These are phyloP conservation scores for Pleurotus tuber-regium DNA, from an alignment of 768 basidiomycete genomes.

Conservation along the genomic window DNA sequence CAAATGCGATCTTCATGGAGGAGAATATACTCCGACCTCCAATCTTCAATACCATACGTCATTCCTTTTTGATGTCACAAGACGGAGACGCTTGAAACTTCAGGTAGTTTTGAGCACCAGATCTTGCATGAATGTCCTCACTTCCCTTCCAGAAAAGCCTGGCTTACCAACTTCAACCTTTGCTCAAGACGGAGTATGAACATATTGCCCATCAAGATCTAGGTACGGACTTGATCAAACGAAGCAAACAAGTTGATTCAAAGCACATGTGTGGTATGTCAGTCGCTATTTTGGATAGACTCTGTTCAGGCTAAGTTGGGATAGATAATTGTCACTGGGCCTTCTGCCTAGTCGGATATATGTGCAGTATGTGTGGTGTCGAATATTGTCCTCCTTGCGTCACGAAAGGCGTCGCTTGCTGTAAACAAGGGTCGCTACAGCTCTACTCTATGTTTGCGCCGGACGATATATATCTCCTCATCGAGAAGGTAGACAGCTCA, in stretches of 20 bases:
- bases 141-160: background rate
- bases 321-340: background rate
- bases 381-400: background rate
- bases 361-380: background rate
- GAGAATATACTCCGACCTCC: background rate
- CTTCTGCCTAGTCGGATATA: constrained; percentile 1
- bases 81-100: background rate
- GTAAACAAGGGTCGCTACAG: background rate
- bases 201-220: background rate
- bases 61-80: background rate
- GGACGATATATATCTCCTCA: background rate
- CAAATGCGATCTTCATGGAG: background rate
- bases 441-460: background rate
- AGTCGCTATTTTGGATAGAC: background rate
- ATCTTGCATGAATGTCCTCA: background rate
- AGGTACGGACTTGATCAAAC: background rate
- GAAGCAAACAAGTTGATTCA: background rate
- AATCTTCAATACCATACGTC: background rate
- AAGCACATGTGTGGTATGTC: background rate
- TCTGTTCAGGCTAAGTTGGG: background rate
- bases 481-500: background rate
- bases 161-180: background rate
- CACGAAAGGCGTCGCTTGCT: background rate
- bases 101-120: background rate
- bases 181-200: background rate